These are phyloP conservation scores for Blepharisma stoltei DNA, from an alignment of 73 alveolate genomes.

Conservation along the genomic window DNA sequence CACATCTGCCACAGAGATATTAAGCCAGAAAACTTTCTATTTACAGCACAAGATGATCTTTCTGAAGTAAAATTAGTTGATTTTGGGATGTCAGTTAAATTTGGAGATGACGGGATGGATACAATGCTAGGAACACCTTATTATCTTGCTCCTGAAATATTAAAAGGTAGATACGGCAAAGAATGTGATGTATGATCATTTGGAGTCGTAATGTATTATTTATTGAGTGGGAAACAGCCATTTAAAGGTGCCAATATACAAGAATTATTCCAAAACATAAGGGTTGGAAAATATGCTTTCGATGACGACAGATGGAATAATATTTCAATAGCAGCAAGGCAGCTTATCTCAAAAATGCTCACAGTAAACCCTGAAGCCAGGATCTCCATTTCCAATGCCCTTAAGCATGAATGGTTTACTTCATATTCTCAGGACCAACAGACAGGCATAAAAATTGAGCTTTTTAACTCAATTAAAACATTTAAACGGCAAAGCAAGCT, in stretches of 20 bases:
- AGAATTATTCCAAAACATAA: neutral
- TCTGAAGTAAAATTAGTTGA: conserved; percentile 92
- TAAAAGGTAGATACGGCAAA: conserved; percentile 39
- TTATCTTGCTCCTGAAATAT: conserved; percentile 61
- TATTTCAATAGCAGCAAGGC: conserved; percentile 50
- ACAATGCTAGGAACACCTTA: conserved; percentile 49
- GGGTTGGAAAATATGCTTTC: conserved; percentile 11
- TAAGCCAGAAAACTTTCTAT: conserved; percentile 95
- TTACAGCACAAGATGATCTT: conserved; percentile 61
- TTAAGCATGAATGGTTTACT: conserved; percentile 73
- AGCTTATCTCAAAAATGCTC: conserved; percentile 60
- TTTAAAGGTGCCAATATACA: conserved; percentile 33
- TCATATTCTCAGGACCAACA: neutral
- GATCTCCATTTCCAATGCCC: conserved; percentile 51
- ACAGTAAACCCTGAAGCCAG: conserved; percentile 66
- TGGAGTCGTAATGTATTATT: conserved; percentile 48
- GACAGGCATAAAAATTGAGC: neutral
- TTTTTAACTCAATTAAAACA: neutral
- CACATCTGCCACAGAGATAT: conserved; percentile 94
- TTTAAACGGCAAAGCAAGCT: conserved; percentile 21
- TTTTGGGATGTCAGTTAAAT: conserved; percentile 85
- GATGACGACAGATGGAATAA: conserved; percentile 45
- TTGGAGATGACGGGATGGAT: conserved; percentile 30
- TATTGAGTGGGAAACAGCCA: conserved; percentile 50
- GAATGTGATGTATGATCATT: conserved; percentile 47